Evolutionary conservation across 2,329 filamentous ascomycete genomes (phyloP).

Genomic region (Dactylonectria estremocensis): DNA sequence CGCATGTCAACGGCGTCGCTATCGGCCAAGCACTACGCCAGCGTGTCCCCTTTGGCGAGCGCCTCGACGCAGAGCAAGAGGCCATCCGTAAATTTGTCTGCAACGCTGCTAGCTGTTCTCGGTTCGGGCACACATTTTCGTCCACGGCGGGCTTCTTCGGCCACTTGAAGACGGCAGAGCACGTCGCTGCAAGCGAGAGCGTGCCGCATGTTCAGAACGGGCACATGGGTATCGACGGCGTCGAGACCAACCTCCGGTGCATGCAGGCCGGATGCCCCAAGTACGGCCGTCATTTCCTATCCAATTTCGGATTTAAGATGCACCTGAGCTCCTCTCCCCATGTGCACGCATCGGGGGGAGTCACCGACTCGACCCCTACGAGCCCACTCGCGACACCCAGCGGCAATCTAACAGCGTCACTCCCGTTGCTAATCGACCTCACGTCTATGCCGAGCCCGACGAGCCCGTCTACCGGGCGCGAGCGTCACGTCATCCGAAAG

Average conservation of each 20-base stretch:
- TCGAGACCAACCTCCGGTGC: not conserved
- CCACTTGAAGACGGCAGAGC: slow-evolving; percentile 27
- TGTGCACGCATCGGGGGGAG: not conserved
- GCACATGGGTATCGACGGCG: not conserved
- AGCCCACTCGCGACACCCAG: slow-evolving; percentile 16
- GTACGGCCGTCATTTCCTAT: not conserved
- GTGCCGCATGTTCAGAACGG: not conserved
- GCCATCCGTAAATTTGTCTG: slow-evolving; percentile 38
- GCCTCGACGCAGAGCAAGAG: slow-evolving; percentile 36
- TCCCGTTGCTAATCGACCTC: slow-evolving; percentile 29
- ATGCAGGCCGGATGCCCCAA: slow-evolving; percentile 5
- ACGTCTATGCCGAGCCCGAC: not conserved
- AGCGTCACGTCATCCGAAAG: not conserved
- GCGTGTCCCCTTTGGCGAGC: not conserved
- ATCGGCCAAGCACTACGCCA: slow-evolving; percentile 29
- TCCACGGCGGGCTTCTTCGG: slow-evolving; percentile 23
- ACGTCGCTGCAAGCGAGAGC: slow-evolving; percentile 17
- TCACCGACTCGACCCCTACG: not conserved
- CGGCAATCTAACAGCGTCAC: not conserved
- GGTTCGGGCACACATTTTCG: slow-evolving; percentile 29
- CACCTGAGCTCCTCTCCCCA: slow-evolving; percentile 7
- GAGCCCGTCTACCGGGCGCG: slow-evolving; percentile 40
- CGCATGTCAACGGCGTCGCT: slow-evolving; percentile 30
- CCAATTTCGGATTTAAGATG: not conserved
- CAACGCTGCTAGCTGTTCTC: slow-evolving; percentile 26